Conservation (phyloP, 805 yeast genomes). For the Saccharomycopsis javanensis region DNA sequence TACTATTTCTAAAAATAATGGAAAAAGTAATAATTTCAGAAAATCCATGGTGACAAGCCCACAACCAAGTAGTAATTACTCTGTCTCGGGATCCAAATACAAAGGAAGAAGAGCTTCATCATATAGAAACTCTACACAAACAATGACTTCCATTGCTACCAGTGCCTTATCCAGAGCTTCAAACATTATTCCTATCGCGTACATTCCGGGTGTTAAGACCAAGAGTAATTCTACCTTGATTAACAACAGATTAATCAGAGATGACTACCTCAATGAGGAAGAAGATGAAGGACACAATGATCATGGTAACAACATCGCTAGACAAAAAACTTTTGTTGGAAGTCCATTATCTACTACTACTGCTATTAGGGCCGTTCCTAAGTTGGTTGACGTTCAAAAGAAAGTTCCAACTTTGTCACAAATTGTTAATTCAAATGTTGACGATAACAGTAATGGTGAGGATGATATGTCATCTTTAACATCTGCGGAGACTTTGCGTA, state of each 20-base stretch:
- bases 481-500: conserved; percentile 9
- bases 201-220: conserved; percentile 86
- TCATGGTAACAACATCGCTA: background rate
- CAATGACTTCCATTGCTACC: conserved; percentile 36
- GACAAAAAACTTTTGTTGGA: conserved; percentile 33
- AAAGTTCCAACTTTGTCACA: background rate
- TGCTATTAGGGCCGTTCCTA: conserved; percentile 69
- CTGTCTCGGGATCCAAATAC: background rate
- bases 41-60: conserved; percentile 2
- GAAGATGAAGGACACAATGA: conserved; percentile 18
- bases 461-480: conserved; percentile 9
- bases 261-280: conserved; percentile 26
- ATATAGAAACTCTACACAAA: conserved; percentile 7
- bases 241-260: conserved; percentile 22
- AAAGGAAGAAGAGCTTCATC: conserved; percentile 4
- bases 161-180: conserved; percentile 72
- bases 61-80: conserved; percentile 11
- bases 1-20: background rate
- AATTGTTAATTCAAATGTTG: background rate
- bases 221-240: conserved; percentile 33
- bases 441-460: background rate
- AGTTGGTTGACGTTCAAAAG: conserved; percentile 42
- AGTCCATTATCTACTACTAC: conserved; percentile 41
- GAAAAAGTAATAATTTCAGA: background rate
- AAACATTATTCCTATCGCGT: conserved; percentile 83